Evolutionary conservation across 805 yeast genomes (phyloP).

Genomic region (Monosporozyma yasuniensis): DNA sequence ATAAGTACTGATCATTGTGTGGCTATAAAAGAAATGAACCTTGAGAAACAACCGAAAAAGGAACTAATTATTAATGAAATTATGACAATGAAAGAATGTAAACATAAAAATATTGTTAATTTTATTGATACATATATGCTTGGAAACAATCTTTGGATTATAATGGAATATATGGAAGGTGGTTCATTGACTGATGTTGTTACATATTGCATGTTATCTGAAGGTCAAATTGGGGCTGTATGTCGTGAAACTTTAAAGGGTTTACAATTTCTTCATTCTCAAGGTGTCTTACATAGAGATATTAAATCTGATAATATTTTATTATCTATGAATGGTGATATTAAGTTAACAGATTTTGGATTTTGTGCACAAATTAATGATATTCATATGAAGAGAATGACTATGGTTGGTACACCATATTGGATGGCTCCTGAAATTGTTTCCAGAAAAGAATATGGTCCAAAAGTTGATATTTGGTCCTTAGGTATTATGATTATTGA

Average conservation of each 20-base stretch:
- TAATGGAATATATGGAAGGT: conserved; percentile 99
- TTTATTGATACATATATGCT: conserved; percentile 77
- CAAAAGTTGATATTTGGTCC: conserved; percentile 96
- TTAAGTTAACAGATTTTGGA: conserved; percentile 91
- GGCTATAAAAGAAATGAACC: conserved; percentile 94
- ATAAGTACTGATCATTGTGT: conserved; percentile 49
- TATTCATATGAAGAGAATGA: conserved; percentile 76
- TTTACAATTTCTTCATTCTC: conserved; percentile 75
- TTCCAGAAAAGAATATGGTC: conserved; percentile 87
- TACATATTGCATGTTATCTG: conserved; percentile 79
- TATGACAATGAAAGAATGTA: conserved; percentile 86
- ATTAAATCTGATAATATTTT: conserved; percentile 91
- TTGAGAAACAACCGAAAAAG: conserved; percentile 90
- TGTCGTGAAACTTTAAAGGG: conserved; percentile 88
- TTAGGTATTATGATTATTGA: conserved; percentile 96
- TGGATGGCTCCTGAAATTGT: conserved; percentile 99
- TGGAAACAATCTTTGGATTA: conserved; percentile 84
- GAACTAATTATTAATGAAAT: conserved; percentile 93
- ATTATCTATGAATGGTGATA: conserved; percentile 73
- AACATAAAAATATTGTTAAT: conserved; percentile 87
- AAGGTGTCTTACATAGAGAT: conserved; percentile 92
- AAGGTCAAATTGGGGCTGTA: conserved; percentile 91
- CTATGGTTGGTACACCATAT: conserved; percentile 99
- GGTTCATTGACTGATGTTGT: conserved; percentile 95
- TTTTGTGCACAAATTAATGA: conserved; percentile 92